Conservation (phyloP, 768 basidiomycete species). For the Cytidiella melzeri region DNA sequence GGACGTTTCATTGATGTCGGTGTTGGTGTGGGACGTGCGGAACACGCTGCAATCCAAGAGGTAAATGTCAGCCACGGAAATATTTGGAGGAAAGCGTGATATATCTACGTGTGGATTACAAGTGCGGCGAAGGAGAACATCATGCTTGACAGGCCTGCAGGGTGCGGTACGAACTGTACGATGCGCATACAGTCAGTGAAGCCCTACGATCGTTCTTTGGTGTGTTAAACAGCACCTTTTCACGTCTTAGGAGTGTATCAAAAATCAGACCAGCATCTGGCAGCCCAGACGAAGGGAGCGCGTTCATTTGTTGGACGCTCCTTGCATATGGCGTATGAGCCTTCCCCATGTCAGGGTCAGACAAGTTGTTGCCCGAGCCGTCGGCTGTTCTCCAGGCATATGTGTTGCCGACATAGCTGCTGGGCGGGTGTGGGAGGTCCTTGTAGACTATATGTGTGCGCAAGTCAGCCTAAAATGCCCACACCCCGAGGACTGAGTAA, state of each 20-base stretch:
- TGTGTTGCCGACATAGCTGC: constrained; percentile 56
- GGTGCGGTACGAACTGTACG: constrained; percentile 64
- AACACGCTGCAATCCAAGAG: constrained; percentile 52
- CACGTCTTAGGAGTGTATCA: constrained; percentile 69
- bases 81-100: background rate
- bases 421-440: constrained; percentile 75
- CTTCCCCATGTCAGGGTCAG: constrained; percentile 66
- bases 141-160: constrained; percentile 69
- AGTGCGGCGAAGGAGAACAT: constrained; percentile 83
- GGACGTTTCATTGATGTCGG: constrained; percentile 75
- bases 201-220: background rate
- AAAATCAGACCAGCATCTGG: constrained; percentile 80
- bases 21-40: constrained; percentile 66
- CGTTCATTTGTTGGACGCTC: constrained; percentile 66
- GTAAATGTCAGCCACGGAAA: background rate
- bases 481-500: background rate
- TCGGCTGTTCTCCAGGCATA: constrained; percentile 71
- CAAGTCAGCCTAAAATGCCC: too few species aligned
- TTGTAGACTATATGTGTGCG: constrained; percentile 59
- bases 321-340: constrained; percentile 78
- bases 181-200: constrained; percentile 2
- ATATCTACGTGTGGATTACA: constrained; percentile 64
- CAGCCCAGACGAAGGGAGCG: constrained; percentile 59
- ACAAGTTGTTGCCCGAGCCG: constrained; percentile 71
- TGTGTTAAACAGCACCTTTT: constrained; percentile 38